phyloP scores from a whole-genome alignment of 2,329 filamentous ascomycete genomes.

The Nemania sp. region DNA sequence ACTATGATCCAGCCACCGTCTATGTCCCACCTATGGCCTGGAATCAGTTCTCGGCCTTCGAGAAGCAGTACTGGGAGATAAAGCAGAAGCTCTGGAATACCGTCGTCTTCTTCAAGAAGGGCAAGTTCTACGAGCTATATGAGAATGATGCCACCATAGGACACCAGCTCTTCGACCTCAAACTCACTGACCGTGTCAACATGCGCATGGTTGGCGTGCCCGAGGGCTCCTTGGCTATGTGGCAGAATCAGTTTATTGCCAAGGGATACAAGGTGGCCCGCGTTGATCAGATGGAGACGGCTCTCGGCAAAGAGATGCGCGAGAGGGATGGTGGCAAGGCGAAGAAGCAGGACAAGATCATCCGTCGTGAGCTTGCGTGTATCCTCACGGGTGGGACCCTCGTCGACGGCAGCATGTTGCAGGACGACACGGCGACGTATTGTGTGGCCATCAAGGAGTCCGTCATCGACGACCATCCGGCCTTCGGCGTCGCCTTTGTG shows the following conservation, averaged over 20 bases:
- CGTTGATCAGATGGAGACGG: slow-evolving; percentile 96
- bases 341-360: slow-evolving; percentile 87
- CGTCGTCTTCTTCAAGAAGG: slow-evolving; percentile 99
- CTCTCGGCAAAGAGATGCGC: slow-evolving; percentile 97
- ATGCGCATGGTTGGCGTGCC: slow-evolving; percentile 99
- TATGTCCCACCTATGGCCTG: slow-evolving; percentile 83
- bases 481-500: slow-evolving; percentile 91
- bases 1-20: slow-evolving; percentile 90
- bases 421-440: slow-evolving; percentile 96
- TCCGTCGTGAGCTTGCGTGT: slow-evolving; percentile 85
- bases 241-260: slow-evolving; percentile 97
- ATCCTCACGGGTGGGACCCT: slow-evolving; percentile 91
- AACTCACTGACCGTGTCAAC: slow-evolving; percentile 96
- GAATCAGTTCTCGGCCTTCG: slow-evolving; percentile 86
- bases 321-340: slow-evolving; percentile 73
- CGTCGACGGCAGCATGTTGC: slow-evolving; percentile 94
- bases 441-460: slow-evolving; percentile 93
- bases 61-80: slow-evolving; percentile 99
- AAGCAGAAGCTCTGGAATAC: slow-evolving; percentile 98
- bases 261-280: slow-evolving; percentile 97
- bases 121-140: slow-evolving; percentile 98
- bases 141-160: slow-evolving; percentile 97
- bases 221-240: slow-evolving; percentile 91
- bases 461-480: slow-evolving; percentile 72
- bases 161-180: slow-evolving; percentile 95